Evolutionary conservation across 1,139 yeast genomes (phyloP).

Genomic region (Hyphopichia burtonii): DNA sequence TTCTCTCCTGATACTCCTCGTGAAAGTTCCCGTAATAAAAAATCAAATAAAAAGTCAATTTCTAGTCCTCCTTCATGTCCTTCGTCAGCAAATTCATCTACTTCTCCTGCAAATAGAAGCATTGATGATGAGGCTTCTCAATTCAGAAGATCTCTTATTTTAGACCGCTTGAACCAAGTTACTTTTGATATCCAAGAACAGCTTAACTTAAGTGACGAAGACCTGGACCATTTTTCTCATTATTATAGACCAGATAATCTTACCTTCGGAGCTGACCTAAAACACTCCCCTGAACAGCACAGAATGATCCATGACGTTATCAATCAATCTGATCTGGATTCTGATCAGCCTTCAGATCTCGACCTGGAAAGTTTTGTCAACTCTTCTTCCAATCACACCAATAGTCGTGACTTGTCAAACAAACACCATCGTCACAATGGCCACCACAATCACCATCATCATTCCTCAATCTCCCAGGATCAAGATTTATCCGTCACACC

Average conservation of each 20-base stretch:
- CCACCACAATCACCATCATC: neutral
- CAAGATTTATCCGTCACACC: constrained; percentile 24
- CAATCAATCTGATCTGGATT: neutral
- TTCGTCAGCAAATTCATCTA: neutral
- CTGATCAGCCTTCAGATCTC: constrained; percentile 1
- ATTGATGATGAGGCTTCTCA: constrained; percentile 5
- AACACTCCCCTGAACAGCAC: constrained; percentile 2
- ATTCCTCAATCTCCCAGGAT: neutral
- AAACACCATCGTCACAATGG: neutral
- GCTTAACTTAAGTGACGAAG: constrained; percentile 20
- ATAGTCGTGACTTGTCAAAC: neutral
- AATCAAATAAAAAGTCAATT: neutral
- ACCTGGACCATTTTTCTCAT: constrained; percentile 5
- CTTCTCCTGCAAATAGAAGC: neutral
- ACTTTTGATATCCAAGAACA: constrained; percentile 42
- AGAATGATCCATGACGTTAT: neutral
- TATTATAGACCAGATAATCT: constrained; percentile 1
- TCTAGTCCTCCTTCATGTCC: neutral
- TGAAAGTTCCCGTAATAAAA: neutral
- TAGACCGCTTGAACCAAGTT: constrained; percentile 40
- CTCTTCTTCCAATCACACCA: neutral
- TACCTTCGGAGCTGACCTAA: constrained; percentile 4
- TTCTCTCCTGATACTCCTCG: constrained; percentile 38
- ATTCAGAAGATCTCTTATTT: constrained; percentile 36
- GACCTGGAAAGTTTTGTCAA: neutral